These are phyloP conservation scores for Aspergillus sp. DNA, from an alignment of 2,329 filamentous ascomycete genomes.

Conservation along the genomic window DNA sequence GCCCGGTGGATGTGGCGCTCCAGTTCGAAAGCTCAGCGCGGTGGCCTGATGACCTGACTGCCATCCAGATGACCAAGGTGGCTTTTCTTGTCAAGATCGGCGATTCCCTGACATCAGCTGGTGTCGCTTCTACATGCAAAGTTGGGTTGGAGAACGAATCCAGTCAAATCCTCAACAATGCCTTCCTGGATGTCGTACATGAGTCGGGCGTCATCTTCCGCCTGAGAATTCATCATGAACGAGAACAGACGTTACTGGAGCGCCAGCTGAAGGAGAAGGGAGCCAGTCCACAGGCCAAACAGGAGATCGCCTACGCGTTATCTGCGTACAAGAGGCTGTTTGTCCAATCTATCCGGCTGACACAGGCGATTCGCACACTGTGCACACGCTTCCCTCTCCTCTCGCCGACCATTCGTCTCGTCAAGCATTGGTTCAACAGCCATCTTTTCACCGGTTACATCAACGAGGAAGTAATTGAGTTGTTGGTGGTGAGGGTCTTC, in stretches of 20 bases:
- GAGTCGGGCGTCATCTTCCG: slow-evolving; percentile 73
- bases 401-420: slow-evolving; percentile 76
- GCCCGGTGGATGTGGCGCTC: slow-evolving; percentile 73
- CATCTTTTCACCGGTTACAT: slow-evolving; percentile 80
- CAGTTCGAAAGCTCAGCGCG: slow-evolving; percentile 91
- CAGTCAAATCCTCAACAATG: slow-evolving; percentile 69
- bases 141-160: slow-evolving; percentile 78
- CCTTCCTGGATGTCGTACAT: slow-evolving; percentile 79
- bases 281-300: slow-evolving; percentile 62
- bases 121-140: slow-evolving; percentile 62
- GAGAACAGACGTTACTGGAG: slow-evolving; percentile 78
- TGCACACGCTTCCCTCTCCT: slow-evolving; percentile 78
- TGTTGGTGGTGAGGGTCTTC: slow-evolving; percentile 76
- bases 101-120: slow-evolving; percentile 65
- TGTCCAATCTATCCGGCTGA: slow-evolving; percentile 71
- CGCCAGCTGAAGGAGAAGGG: slow-evolving; percentile 74
- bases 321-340: slow-evolving; percentile 70
- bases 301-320: slow-evolving; percentile 68
- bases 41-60: slow-evolving; percentile 88
- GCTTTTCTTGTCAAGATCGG: slow-evolving; percentile 78
- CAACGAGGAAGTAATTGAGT: slow-evolving; percentile 76
- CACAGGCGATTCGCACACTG: slow-evolving; percentile 75
- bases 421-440: slow-evolving; percentile 84
- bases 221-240: slow-evolving; percentile 82
- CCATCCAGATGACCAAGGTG: slow-evolving; percentile 90